Conservation (phyloP, 2,329 filamentous ascomycete genomes). For the Cytospora schulzeri region DNA sequence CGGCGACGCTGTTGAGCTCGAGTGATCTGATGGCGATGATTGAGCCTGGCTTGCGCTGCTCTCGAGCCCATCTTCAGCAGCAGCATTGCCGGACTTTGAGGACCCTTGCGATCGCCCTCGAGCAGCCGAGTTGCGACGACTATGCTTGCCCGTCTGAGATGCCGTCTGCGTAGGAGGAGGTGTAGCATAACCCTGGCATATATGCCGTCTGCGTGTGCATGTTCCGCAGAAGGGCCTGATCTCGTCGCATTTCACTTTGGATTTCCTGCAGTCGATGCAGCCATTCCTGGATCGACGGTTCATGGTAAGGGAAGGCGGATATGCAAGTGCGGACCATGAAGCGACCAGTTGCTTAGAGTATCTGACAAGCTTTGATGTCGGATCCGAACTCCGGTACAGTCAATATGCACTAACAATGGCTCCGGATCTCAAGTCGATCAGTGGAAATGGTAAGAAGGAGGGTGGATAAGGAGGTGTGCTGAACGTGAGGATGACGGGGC, state of each 20-base stretch:
- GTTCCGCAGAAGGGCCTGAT: constrained; percentile 34
- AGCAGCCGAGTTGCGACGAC: not conserved
- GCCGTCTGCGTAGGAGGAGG: not conserved
- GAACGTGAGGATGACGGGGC: not conserved
- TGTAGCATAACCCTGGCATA: constrained; percentile 36
- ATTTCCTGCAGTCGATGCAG: constrained; percentile 17
- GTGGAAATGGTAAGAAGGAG: not conserved
- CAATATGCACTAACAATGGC: not conserved
- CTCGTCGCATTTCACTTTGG: constrained; percentile 24
- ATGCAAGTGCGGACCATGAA: not conserved
- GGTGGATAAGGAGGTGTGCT: not conserved
- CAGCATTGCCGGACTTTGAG: not conserved
- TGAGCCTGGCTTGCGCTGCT: not conserved
- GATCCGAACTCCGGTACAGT: not conserved
- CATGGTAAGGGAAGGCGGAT: constrained; percentile 1
- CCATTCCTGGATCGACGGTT: constrained; percentile 21
- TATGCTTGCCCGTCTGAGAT: not conserved
- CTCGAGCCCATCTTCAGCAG: not conserved
- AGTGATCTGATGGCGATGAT: not conserved
- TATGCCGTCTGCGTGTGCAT: constrained; percentile 36
- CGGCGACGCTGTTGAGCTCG: not conserved
- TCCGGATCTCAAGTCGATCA: not conserved
- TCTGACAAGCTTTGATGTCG: not conserved
- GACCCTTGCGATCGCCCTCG: not conserved
- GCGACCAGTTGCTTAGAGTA: not conserved